Conservation (phyloP, 345 rosid species). For the Salix koriyanagi region DNA sequence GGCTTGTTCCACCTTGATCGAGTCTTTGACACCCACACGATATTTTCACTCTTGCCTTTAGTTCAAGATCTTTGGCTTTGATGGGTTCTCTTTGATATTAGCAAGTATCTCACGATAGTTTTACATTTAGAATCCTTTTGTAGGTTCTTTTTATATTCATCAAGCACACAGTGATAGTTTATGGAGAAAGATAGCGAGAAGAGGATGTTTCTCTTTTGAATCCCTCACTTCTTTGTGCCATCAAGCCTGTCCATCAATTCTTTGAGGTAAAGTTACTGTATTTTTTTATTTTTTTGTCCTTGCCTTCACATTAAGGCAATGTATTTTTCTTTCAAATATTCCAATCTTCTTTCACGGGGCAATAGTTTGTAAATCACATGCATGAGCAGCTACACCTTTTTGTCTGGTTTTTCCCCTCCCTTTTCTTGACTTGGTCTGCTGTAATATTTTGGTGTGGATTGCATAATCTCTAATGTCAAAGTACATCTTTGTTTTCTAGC, state of each 20-base stretch:
- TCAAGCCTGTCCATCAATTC: background rate
- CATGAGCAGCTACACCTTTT: constrained; percentile 17
- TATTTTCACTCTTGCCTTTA: background rate
- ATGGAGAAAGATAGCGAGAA: constrained; percentile 7
- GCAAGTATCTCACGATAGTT: background rate
- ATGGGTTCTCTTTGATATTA: constrained; percentile 2
- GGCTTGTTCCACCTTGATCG: constrained; percentile 1
- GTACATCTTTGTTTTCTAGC: constrained; percentile 20
- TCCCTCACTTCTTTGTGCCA: background rate
- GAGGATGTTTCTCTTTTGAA: constrained; percentile 21
- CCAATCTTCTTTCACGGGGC: constrained; percentile 40
- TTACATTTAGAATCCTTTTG: background rate
- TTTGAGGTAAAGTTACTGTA: constrained; percentile 6
- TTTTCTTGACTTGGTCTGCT: constrained; percentile 4
- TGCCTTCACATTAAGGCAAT: background rate
- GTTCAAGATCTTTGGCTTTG: background rate
- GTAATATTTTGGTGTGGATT: background rate
- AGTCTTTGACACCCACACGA: background rate
- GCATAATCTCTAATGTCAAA: background rate
- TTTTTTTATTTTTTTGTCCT: background rate
- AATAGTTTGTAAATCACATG: constrained; percentile 32
- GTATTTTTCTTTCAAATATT: constrained; percentile 19
- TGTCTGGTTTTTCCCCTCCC: background rate
- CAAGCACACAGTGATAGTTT: background rate
- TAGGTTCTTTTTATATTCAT: constrained; percentile 3